A percentile compares a stretch with the other conserved stretches of the same genome.
phyloP scores from a whole-genome alignment of 106 monocot genomes.

The Narthecium ossifragum region DNA sequence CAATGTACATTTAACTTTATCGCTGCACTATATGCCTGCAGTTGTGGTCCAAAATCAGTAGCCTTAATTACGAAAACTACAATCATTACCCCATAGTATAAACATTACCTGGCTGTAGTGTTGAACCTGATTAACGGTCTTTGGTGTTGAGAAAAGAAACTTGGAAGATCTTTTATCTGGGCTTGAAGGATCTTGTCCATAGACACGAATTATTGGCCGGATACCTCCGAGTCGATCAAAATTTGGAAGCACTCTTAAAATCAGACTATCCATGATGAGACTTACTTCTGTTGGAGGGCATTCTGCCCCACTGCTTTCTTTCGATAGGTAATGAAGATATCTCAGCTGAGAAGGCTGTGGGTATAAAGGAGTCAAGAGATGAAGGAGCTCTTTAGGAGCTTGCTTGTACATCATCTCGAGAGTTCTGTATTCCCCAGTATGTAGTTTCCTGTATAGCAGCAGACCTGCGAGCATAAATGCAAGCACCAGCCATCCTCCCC shows the following conservation, averaged over 20 bases:
- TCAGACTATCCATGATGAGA: constrained; percentile 54
- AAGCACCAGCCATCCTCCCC: constrained; percentile 90
- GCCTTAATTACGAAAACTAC: constrained; percentile 6
- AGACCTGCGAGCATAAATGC: constrained; percentile 93
- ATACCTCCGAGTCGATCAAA: constrained; percentile 56
- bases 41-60: constrained; percentile 18
- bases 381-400: constrained; percentile 65
- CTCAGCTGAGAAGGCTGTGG: constrained; percentile 82
- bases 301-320: constrained; percentile 28
- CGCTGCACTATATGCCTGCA: constrained; percentile 55
- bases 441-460: constrained; percentile 77
- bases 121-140: constrained; percentile 46
- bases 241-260: constrained; percentile 56
- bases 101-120: constrained; percentile 54
- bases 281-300: constrained; percentile 37
- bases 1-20: constrained; percentile 71
- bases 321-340: constrained; percentile 79
- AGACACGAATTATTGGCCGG: constrained; percentile 73
- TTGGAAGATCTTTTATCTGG: constrained; percentile 38
- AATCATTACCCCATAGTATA: not conserved
- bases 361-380: constrained; percentile 50
- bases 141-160: constrained; percentile 57
- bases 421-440: constrained; percentile 71
- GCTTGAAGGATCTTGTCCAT: constrained; percentile 56
- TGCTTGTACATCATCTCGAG: constrained; percentile 92